These are phyloP conservation scores for Elsinoe necatrix DNA, from an alignment of 2,329 filamentous ascomycete species.

Conservation along the genomic window DNA sequence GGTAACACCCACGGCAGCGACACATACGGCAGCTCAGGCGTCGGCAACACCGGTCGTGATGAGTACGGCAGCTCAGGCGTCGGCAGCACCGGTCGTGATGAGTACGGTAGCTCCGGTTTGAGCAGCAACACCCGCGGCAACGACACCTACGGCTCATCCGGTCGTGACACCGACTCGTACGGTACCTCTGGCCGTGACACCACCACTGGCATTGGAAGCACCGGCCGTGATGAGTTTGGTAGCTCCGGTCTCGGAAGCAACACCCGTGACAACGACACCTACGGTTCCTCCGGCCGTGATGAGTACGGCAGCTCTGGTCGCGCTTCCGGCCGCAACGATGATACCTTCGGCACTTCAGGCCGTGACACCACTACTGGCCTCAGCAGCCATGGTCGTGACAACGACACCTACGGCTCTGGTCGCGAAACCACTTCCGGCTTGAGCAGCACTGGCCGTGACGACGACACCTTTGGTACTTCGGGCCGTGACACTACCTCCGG, in stretches of 20 bases:
- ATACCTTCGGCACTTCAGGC: neutral
- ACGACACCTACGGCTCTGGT: neutral
- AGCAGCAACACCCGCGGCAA: neutral
- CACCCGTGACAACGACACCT: conserved; percentile 1
- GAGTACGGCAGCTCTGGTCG: conserved; percentile 16
- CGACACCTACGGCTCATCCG: neutral
- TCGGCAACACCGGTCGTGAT: conserved; percentile 18
- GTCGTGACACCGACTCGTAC: conserved; percentile 17
- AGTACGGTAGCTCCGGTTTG: conserved; percentile 14
- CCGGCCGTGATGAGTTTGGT: neutral
- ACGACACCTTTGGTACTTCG: neutral
- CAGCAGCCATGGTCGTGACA: neutral
- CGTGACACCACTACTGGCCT: neutral
- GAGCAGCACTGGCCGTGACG: neutral
- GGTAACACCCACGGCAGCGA: neutral
- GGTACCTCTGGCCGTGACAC: conserved; percentile 15
- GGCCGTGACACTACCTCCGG: neutral
- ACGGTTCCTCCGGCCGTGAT: neutral
- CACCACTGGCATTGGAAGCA: neutral
- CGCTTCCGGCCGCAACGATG: neutral
- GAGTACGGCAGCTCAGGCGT: conserved; percentile 20
- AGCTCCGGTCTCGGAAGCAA: neutral
- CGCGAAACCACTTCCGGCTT: neutral
- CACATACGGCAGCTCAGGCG: conserved; percentile 15
- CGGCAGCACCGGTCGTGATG: conserved; percentile 19